Base-by-base conservation (phyloP, 2,329 filamentous ascomycete species). In the Pseudocercospora fuligena region DNA sequence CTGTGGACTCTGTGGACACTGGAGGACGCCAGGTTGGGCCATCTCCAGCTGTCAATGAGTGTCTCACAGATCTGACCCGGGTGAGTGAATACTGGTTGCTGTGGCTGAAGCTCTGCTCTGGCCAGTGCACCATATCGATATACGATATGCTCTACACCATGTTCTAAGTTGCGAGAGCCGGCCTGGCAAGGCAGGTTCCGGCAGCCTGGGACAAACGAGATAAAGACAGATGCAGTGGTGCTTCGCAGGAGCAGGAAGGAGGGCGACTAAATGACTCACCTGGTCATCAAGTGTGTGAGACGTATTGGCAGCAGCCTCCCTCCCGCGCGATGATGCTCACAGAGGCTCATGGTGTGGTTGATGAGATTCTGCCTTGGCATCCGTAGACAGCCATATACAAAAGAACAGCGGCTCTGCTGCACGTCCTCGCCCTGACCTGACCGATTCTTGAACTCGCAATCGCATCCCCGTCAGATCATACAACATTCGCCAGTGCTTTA, bases 181-280 rank as follows among this genome's bases (percentile, higher is more conserved):
- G 51, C 51, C 25, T 56, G 36, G 63, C 47, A 27, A 29, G 60
- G 31, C 65, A 40, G 59, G 47, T 47, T 68, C 69, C 69, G 64
- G 60, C 66, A 46, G 66, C 56, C 66, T 67, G 69, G 69, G 65
- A 58, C 56, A 43, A 43, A 43, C 40, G n/a, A 47, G 19, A 61
- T 64, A 59, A 69, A 66, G 43, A 43, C 19, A 14, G 58, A 60
- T 27, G n/a, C n/a, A n/a, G n/a, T n/a, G 58, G 61, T 65, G 61
- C 54, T 58, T 58, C 53, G 56, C 36, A 51, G 56, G 49, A 60
- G 66, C 62, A 51, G 51, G 68, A 65, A 40, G 64, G 68, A n/a
- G 54, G 63, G 63, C 63, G 23, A 49, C 31, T 62, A 64, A 61
- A 66, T 70, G 69, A 70, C 61, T 70, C 69, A 70, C 59, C 63